Evolutionary conservation across 495 filamentous ascomycete species (phyloP), one percentile per base, ranked within the genome.

Genomic region (Venustampulla echinocandica): DNA sequence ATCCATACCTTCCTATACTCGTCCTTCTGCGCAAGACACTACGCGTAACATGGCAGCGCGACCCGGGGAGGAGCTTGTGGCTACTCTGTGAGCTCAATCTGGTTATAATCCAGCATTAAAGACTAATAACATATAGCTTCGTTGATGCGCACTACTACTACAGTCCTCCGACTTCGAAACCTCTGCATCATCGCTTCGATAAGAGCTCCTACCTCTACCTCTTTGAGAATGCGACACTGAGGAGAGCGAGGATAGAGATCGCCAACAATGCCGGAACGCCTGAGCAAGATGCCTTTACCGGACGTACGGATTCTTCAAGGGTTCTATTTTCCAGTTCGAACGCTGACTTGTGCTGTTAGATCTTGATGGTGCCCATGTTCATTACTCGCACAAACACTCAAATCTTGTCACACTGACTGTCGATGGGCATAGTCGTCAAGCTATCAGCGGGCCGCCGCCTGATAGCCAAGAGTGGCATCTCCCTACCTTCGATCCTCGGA

Each of bases 81-180:
- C 85, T 55, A 90, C 84, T 10, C 75, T 90, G 87, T 93, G 64
- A 80, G 83, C 73, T 17, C 42, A 22, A 18, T 9, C 4, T 7
- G 7, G 15, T 10, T 23, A 9, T 15, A 6, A 6, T 21, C 11
- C 14, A 19, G 22, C 10, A 14, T 17, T 18, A 38, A 4, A 17
- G 21, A 19, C 54, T 57, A 21, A 53, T 24, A 28, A 10, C 2
- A 15, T 15, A 13, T 63, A 95, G 89, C 57, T 93, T 88, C 60
- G 87, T 80, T 15, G 89, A 95, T 61, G 70, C 93, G 35, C 89
- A 94, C 65, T 95, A 90, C 63, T 94, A 81, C 61, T 93, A 94
- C 66, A 73, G 79, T 9, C 70, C 75, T 14, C 85, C 87, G 2
- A 75, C 76, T 1, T 68, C 73, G 18, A 83, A 79, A 41, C 85